Evolutionary conservation across 805 yeast species (phyloP).

Genomic region (Blastobotrys terrestris): DNA sequence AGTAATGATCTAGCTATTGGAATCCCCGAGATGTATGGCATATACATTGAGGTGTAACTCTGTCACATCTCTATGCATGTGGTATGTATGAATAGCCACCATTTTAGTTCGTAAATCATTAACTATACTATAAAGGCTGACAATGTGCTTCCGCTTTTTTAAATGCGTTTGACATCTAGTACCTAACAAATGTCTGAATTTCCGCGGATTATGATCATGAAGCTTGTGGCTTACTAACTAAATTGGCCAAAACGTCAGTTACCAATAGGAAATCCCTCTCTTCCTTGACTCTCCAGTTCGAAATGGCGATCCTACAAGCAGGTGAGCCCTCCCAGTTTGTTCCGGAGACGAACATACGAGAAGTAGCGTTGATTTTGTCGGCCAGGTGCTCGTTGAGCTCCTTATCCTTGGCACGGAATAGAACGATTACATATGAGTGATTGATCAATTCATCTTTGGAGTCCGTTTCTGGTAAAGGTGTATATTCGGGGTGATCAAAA

Average conservation of each 20-base stretch:
- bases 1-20: too few species aligned
- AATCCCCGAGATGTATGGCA: too few species aligned
- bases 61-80: too few species aligned
- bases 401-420: slow-evolving; percentile 18
- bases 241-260: slow-evolving; percentile 14
- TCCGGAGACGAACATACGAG: slow-evolving; percentile 17
- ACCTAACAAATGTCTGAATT: too few species aligned
- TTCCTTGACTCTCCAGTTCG: slow-evolving; percentile 15
- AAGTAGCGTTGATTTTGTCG: slow-evolving; percentile 13
- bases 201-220: too few species aligned
- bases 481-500: slow-evolving; percentile 10
- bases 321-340: slow-evolving; percentile 18
- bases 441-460: not conserved
- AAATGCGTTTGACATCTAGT: too few species aligned
- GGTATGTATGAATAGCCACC: too few species aligned
- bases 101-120: too few species aligned
- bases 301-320: slow-evolving; percentile 22
- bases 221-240: too few species aligned
- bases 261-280: slow-evolving; percentile 6
- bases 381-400: slow-evolving; percentile 6
- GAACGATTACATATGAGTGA: slow-evolving; percentile 14
- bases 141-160: too few species aligned
- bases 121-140: too few species aligned
- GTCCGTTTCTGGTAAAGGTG: slow-evolving; percentile 11
- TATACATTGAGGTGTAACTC: too few species aligned